phyloP scores from a whole-genome alignment of 768 basidiomycete genomes.

The Leucosporidium yakuticum region DNA sequence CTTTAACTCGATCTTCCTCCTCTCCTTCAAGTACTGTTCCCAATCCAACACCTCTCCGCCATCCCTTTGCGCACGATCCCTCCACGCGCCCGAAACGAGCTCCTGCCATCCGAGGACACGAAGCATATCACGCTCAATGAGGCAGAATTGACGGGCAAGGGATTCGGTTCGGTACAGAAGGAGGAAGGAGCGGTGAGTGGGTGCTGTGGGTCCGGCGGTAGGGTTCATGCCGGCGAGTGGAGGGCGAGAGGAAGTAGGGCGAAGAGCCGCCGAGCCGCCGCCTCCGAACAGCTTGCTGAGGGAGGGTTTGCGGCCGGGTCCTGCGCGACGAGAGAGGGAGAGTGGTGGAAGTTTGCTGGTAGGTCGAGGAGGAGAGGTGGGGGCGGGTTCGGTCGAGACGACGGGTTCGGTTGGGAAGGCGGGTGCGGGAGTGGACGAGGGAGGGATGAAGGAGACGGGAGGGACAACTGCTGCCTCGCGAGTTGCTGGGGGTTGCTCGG shows the following conservation, averaged over 20 bases:
- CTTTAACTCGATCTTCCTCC: slow-evolving; percentile 56
- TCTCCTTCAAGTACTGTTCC: slow-evolving; percentile 71
- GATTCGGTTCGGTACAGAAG: slow-evolving; percentile 56
- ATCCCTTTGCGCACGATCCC: not conserved
- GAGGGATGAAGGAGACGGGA: not conserved
- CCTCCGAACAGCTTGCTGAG: not conserved
- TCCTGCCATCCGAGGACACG: slow-evolving; percentile 81
- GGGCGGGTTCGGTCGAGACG: not conserved
- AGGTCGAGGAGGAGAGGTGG: not conserved
- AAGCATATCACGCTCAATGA: slow-evolving; percentile 84
- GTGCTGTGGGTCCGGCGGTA: slow-evolving; percentile 37
- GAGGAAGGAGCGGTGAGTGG: slow-evolving; percentile 66
- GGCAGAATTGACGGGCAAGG: slow-evolving; percentile 70
- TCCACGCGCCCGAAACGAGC: slow-evolving; percentile 49
- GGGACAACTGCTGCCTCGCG: slow-evolving; percentile 4
- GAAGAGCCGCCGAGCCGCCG: not conserved
- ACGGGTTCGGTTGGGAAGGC: not conserved
- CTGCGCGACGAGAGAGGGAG: not conserved
- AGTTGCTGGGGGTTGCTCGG: not conserved
- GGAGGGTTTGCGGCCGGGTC: not conserved
- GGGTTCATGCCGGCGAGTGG: not conserved
- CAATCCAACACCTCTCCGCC: slow-evolving; percentile 66
- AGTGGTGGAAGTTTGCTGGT: no score
- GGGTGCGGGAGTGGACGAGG: not conserved
- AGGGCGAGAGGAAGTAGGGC: not conserved